Percentiles rank a stretch among this genome's conserved stretches.
phyloP scores from a whole-genome alignment of 768 basidiomycete genomes.

The Coprinopsis strossmayeri region DNA sequence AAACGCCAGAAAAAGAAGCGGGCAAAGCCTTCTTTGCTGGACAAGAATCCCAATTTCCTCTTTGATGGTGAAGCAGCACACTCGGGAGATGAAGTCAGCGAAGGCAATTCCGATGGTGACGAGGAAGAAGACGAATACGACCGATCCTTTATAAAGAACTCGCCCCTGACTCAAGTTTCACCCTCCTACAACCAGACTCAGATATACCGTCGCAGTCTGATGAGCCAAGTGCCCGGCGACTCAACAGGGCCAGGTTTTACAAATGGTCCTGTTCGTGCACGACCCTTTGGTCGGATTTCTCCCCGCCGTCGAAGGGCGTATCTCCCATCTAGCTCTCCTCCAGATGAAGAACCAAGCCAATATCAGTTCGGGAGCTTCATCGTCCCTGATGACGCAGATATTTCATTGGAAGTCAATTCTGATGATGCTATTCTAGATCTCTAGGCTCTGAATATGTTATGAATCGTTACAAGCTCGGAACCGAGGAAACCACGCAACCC shows the following conservation, averaged over 20 bases:
- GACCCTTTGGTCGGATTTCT: conserved; percentile 34
- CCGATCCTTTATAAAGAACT: conserved; percentile 55
- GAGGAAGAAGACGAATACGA: conserved; percentile 64
- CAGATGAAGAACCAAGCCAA: conserved; percentile 47
- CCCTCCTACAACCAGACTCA: conserved; percentile 69
- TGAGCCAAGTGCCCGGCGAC: conserved; percentile 56
- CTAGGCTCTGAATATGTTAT: too few relatives aligned
- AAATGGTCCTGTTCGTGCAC: conserved; percentile 39
- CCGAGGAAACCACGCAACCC: too few relatives aligned
- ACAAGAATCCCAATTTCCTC: conserved; percentile 28
- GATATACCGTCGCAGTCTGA: conserved; percentile 62
- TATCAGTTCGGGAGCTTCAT: conserved; percentile 77
- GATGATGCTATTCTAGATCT: conserved; percentile 5
- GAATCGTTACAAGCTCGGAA: too few relatives aligned
- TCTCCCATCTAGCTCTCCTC: conserved; percentile 55
- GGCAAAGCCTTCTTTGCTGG: conserved; percentile 21
- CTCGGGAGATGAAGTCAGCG: conserved; percentile 74
- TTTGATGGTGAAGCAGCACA: conserved; percentile 70
- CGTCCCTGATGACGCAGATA: conserved; percentile 71
- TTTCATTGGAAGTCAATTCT: conserved; percentile 33
- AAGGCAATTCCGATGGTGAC: conserved; percentile 51
- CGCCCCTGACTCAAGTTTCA: conserved; percentile 61
- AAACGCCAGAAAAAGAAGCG: conserved; percentile 14
- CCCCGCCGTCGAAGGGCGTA: conserved; percentile 12
- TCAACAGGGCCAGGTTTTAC: conserved; percentile 46